Evolutionary conservation across 2,329 filamentous ascomycete species (phyloP), one percentile per base, ranked within the genome.

Genomic region (Penicillium frequentans): DNA sequence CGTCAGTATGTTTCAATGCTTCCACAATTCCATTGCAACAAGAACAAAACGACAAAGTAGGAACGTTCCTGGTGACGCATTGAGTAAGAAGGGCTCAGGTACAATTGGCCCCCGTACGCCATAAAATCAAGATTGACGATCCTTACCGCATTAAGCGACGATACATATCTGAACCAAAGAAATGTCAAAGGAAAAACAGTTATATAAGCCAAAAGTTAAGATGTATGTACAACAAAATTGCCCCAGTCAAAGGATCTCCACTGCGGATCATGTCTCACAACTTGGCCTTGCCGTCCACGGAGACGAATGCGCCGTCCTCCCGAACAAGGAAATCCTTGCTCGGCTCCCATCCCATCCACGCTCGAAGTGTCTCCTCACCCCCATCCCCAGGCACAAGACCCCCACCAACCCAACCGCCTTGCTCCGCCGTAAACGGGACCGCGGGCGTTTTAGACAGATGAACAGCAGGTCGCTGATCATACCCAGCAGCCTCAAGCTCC

Each of bases 261-360:
- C 24, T 33, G 49, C 37, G 49, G 37, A 52, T 52, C 49, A 33
- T 42, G 35, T 50, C 54, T 65, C 59, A 71, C 52, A 71, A 55
- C 58, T 70, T 71, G 33, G 66, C 61, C 55, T 62, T 66, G 16
- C 62, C 73, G n/a, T 73, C 68, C 53, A 75, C 82, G 59, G 79
- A 73, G 21, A 87, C 81, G 60, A 91, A 72, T 0, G 84, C 86
- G 0, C 88, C 89, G 27, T 84, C 77, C 27, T 81, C 47, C 31
- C 70, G 74, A 2, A 90, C 78, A n/a, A 85, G 82, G 70, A 87
- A 96, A 31, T 96, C 85, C 57, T 76, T 80, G 1, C 90, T 91
- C 65, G 79, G 83, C 58, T 78, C 81, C 91, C 91, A 96, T 0
- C 91, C 90, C 64, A 89, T 79, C 93, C 93, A 97, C 49, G 81